phyloP scores from a whole-genome alignment of 352 stramenopile genomes.

The Phytophthora macrochlamydospora region DNA sequence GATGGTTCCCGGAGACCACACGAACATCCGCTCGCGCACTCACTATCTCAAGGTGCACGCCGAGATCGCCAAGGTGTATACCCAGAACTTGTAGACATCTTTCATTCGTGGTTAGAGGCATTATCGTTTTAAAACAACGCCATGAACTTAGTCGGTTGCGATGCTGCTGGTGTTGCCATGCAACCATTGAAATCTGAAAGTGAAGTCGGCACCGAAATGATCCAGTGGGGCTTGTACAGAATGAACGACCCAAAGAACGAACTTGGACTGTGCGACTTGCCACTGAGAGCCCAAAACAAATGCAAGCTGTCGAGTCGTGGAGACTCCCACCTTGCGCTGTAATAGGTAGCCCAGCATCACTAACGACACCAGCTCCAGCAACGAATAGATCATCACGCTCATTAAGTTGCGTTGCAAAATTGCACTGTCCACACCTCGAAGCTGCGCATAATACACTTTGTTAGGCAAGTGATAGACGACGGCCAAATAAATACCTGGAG shows the following conservation, averaged over 20 bases:
- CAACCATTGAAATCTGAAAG: conserved; percentile 38
- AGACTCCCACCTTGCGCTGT: conserved; percentile 29
- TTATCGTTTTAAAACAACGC: neutral
- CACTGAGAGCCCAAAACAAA: conserved; percentile 45
- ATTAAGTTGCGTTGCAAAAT: conserved; percentile 14
- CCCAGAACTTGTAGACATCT: conserved; percentile 8
- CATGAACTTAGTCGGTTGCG: neutral
- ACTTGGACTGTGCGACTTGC: conserved; percentile 40
- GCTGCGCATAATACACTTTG: conserved; percentile 23
- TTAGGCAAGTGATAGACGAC: conserved; percentile 30
- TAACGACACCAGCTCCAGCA: conserved; percentile 40
- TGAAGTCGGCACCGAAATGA: conserved; percentile 35
- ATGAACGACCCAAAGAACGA: conserved; percentile 33
- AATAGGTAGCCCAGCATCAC: conserved; percentile 31
- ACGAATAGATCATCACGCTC: conserved; percentile 31
- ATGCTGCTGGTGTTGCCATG: conserved; percentile 8
- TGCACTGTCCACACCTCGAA: conserved; percentile 7
- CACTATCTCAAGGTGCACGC: conserved; percentile 69
- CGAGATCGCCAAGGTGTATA: conserved; percentile 56
- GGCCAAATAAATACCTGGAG: conserved; percentile 5
- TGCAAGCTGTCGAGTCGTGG: conserved; percentile 31
- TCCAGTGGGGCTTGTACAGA: conserved; percentile 28
- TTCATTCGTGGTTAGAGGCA: neutral
- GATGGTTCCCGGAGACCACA: conserved; percentile 77
- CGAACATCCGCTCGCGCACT: conserved; percentile 62